phyloP scores from a whole-genome alignment of 495 filamentous ascomycete species.

The Niebla homalea region DNA sequence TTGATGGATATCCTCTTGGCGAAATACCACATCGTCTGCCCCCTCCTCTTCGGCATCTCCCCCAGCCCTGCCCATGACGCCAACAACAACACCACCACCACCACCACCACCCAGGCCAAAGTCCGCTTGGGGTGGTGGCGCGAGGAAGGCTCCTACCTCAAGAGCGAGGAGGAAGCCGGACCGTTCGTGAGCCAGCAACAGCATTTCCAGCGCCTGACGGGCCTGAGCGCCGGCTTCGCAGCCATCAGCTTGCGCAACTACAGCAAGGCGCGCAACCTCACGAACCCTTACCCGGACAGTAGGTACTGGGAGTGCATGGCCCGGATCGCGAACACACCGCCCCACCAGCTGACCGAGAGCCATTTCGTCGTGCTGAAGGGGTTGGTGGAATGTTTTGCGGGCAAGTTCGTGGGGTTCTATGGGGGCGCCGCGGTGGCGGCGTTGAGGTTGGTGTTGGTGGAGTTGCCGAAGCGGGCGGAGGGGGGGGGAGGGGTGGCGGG shows the following conservation, averaged over 20 bases:
- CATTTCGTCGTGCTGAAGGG: conserved; percentile 67
- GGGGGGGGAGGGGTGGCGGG: conserved; percentile 38
- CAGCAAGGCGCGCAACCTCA: conserved; percentile 38
- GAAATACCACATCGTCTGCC: conserved; percentile 69
- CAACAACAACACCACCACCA: conserved; percentile 42
- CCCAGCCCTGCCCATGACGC: too few relatives aligned
- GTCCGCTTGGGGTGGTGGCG: conserved; percentile 61
- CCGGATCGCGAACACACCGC: conserved; percentile 57
- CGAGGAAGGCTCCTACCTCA: conserved; percentile 26
- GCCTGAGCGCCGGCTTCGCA: conserved; percentile 71
- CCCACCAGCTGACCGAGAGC: conserved; percentile 52
- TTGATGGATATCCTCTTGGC: conserved; percentile 81
- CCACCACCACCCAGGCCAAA: conserved; percentile 43
- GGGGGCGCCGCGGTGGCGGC: conserved; percentile 54
- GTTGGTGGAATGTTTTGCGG: conserved; percentile 58
- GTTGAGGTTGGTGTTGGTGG: conserved; percentile 49
- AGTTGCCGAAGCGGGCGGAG: conserved; percentile 47
- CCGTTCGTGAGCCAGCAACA: conserved; percentile 48
- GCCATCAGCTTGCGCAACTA: conserved; percentile 74
- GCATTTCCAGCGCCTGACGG: conserved; percentile 72
- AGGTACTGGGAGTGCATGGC: conserved; percentile 72
- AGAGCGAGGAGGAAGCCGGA: conserved; percentile 17
- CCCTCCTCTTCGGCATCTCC: conserved; percentile 73
- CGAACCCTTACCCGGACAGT: conserved; percentile 64
- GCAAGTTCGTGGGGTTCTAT: conserved; percentile 62